phyloP scores from a whole-genome alignment of 2,329 filamentous ascomycete species.

The Curvularia hawaiiensis region DNA sequence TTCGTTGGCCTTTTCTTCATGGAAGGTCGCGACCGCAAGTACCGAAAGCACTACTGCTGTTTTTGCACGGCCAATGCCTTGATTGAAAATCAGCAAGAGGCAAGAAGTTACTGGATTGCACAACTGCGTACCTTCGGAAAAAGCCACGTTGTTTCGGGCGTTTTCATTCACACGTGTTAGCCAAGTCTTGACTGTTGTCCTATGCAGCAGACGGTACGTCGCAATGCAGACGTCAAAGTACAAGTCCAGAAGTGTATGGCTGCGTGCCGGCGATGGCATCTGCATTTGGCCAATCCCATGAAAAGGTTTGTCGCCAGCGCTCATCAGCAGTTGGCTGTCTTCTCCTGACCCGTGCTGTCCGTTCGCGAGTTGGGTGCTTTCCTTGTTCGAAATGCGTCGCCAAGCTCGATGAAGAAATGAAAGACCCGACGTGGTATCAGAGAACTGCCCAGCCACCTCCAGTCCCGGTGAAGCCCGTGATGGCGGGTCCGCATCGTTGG shows the following conservation, averaged over 20 bases:
- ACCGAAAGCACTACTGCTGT: constrained; percentile 45
- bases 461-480: constrained; percentile 52
- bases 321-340: constrained; percentile 54
- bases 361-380: constrained; percentile 47
- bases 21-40: constrained; percentile 56
- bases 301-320: constrained; percentile 59
- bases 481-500: constrained; percentile 14
- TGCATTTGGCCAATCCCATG: constrained; percentile 40
- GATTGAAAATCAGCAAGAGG: neutral
- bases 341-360: constrained; percentile 19
- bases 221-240: constrained; percentile 66
- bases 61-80: constrained; percentile 46
- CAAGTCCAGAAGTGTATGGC: constrained; percentile 50
- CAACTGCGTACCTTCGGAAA: constrained; percentile 45
- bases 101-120: neutral
- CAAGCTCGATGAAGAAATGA: constrained; percentile 69
- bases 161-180: constrained; percentile 25
- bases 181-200: constrained; percentile 58
- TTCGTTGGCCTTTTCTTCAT: constrained; percentile 49
- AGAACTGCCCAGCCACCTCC: constrained; percentile 60
- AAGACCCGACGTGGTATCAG: constrained; percentile 59
- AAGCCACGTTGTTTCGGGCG: constrained; percentile 26
- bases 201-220: constrained; percentile 62
- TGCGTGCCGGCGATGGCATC: constrained; percentile 20
- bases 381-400: constrained; percentile 66